Evolutionary conservation across 2,329 filamentous ascomycete species (phyloP), one percentile per base, ranked within the genome.

Genomic region (Aspergillus brunneoviolaceus): DNA sequence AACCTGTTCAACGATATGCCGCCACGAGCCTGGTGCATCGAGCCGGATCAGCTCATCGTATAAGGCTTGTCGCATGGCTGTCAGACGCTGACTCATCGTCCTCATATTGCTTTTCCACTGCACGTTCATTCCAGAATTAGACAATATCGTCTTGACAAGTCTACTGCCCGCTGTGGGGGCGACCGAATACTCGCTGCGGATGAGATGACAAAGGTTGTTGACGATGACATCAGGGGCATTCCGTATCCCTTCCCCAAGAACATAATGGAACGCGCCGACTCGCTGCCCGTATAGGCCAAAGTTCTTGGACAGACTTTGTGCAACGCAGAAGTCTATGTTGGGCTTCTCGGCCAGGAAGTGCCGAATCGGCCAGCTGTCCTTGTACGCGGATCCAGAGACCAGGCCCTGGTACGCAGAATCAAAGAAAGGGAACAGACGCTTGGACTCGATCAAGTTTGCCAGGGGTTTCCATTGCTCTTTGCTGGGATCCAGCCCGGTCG

Each of bases 331-430:
- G 67, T 86, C 84, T 63, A 96, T 95, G 79, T 94, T 92, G 0
- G 72, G 72, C 64, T 75, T 73, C 77, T 94, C 87, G 74, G 93
- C 89, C 68, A 96, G 84, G 74, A 98, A 97, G 83, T 96, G 90
- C 67, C 91, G 89, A 63, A 98, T 87, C 12, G 94, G 91, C 82
- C 88, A 92, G 63, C 90, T 92, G 74, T 99, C 95, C 61, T 88
- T 87, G 68, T 86, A 85, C 39, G 96, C 85, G 72, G 95, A 89
- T 53, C 95, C 95, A 2, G 94, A 96, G 1, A 94, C 94, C 73
- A 98, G 98, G 51, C 95, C 95, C 79, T 98, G 95, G 82, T 99
- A 99, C 57, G 94, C 94, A 61, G 87, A 92, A 82, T 99, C 95
- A 79, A 99, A 98, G 85, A 98, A 97, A 68, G 94, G 94, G 80